phyloP scores from a whole-genome alignment of 2,329 filamentous ascomycete genomes.

The Pseudogymnoascus sp. region DNA sequence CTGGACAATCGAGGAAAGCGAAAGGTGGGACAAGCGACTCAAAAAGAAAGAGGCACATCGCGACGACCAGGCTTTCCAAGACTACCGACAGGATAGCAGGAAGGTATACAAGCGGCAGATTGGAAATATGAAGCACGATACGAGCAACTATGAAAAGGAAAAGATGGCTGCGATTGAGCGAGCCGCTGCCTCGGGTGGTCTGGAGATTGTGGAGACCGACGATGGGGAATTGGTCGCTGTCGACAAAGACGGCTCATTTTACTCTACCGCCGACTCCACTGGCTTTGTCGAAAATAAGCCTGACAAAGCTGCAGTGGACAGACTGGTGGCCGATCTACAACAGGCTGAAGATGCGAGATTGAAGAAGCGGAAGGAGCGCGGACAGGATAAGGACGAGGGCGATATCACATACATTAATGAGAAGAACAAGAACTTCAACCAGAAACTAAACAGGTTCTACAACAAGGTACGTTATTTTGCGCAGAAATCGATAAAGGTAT shows the following conservation, averaged over 20 bases:
- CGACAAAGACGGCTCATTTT: conserved; percentile 85
- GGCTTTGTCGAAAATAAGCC: conserved; percentile 80
- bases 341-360: conserved; percentile 81
- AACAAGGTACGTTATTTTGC: conserved; percentile 57
- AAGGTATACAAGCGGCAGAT: conserved; percentile 94
- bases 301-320: conserved; percentile 77
- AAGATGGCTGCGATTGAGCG: conserved; percentile 80
- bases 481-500: not conserved
- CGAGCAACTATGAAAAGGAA: conserved; percentile 79
- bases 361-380: conserved; percentile 78
- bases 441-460: conserved; percentile 92
- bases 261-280: conserved; percentile 77
- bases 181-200: conserved; percentile 73
- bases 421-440: conserved; percentile 99
- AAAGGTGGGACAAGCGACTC: conserved; percentile 85
- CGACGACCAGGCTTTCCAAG: conserved; percentile 83
- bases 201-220: conserved; percentile 94
- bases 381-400: conserved; percentile 71
- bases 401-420: conserved; percentile 99
- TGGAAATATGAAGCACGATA: conserved; percentile 64
- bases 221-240: conserved; percentile 91
- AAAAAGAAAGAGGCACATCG: conserved; percentile 76
- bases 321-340: conserved; percentile 75
- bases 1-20: conserved; percentile 92
- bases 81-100: conserved; percentile 78